These are phyloP conservation scores for Suillus bovinus DNA, from an alignment of 768 basidiomycete genomes.

Conservation along the genomic window DNA sequence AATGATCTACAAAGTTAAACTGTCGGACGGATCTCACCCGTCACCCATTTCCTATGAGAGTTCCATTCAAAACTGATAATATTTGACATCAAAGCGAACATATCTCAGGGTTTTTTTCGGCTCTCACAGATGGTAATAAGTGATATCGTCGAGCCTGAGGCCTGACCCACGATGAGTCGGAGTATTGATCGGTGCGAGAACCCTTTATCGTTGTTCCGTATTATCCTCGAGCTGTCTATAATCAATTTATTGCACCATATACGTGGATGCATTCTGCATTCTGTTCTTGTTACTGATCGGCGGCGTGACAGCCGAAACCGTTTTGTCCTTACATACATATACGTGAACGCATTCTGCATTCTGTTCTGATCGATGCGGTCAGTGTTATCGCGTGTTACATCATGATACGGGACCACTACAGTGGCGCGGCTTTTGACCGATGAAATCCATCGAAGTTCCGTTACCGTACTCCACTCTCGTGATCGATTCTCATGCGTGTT, in stretches of 20 bases:
- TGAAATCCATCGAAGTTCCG: background rate
- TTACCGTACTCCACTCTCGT: background rate
- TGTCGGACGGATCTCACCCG: conserved; percentile 3
- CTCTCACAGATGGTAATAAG: background rate
- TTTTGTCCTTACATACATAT: too few relatives aligned
- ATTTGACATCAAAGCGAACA: background rate
- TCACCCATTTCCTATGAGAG: background rate
- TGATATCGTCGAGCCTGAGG: background rate
- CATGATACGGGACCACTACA: background rate
- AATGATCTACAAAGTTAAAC: background rate
- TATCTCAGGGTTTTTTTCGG: background rate
- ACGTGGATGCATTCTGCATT: background rate
- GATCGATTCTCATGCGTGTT: background rate
- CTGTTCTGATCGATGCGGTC: background rate
- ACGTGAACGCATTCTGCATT: background rate
- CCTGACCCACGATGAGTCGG: background rate
- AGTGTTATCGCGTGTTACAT: too few relatives aligned
- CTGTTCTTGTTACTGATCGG: too few relatives aligned
- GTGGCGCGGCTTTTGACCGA: background rate
- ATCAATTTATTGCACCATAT: background rate
- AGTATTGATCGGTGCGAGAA: background rate
- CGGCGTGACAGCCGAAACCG: background rate
- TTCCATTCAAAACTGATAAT: background rate
- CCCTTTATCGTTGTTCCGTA: background rate
- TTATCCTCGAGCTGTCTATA: background rate